A percentile compares a stretch with the other conserved stretches of the same genome.
Conservation (phyloP, 2,329 filamentous ascomycete species). For the Neofusicoccum cordaticola region DNA sequence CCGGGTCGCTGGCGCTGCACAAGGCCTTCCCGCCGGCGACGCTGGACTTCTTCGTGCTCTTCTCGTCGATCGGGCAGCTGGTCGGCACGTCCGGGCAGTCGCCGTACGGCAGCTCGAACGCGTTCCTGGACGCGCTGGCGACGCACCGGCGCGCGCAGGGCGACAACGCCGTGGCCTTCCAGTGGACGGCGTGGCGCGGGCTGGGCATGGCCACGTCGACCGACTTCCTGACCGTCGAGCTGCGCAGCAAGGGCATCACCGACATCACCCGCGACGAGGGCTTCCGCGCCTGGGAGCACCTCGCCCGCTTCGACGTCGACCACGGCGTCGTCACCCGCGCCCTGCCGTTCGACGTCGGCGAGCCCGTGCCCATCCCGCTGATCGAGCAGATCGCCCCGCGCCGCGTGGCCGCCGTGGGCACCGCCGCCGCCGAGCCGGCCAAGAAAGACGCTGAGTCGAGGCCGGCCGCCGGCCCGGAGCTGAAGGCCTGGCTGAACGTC, state of each 20-base stretch:
- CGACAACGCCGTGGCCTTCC: constrained; percentile 43
- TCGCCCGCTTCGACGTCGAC: constrained; percentile 35
- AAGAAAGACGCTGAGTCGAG: neutral
- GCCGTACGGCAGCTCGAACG: constrained; percentile 23
- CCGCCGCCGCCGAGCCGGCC: neutral
- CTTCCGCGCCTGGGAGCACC: constrained; percentile 43
- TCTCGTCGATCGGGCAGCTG: constrained; percentile 16
- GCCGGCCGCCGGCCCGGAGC: neutral
- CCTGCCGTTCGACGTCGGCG: constrained; percentile 31
- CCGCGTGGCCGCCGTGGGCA: neutral
- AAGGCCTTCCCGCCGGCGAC: constrained; percentile 29
- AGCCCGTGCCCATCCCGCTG: constrained; percentile 26
- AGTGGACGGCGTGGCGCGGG: constrained; percentile 45
- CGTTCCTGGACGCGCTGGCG: constrained; percentile 22
- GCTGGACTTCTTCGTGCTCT: constrained; percentile 24
- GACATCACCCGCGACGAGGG: constrained; percentile 42
- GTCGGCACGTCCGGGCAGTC: constrained; percentile 7
- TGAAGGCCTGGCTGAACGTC: constrained; percentile 29
- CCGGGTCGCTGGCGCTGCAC: constrained; percentile 27
- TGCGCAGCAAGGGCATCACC: constrained; percentile 43
- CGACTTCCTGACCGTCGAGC: constrained; percentile 41
- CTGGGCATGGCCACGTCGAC: constrained; percentile 39
- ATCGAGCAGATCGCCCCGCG: constrained; percentile 30
- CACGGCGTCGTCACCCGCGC: constrained; percentile 40
- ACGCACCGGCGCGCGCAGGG: constrained; percentile 28